Percentiles rank a stretch among this genome's conserved stretches.
These are phyloP conservation scores for Phaseolus lunatus DNA, from an alignment of 306 rosid species.

Conservation along the genomic window DNA sequence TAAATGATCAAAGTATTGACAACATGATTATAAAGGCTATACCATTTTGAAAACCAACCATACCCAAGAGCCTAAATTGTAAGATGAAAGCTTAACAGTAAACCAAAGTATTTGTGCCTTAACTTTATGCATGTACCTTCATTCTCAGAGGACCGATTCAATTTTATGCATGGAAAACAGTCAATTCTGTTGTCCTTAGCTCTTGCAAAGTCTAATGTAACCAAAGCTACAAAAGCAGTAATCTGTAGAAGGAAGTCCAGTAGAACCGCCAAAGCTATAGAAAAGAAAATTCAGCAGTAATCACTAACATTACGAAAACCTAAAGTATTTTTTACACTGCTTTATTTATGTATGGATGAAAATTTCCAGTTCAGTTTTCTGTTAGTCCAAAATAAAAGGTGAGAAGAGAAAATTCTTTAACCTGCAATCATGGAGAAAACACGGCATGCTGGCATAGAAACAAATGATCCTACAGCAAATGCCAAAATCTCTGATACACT, in stretches of 20 bases:
- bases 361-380: constrained; percentile 17
- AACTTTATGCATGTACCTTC: constrained; percentile 60
- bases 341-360: constrained; percentile 2
- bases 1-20: constrained; percentile 4
- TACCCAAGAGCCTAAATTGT: constrained; percentile 5
- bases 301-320: constrained; percentile 17
- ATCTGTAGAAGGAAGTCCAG: constrained; percentile 94
- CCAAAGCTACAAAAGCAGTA: constrained; percentile 89
- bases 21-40: constrained; percentile 28
- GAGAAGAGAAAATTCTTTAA: constrained; percentile 43
- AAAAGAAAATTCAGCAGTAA: constrained; percentile 25
- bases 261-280: constrained; percentile 91
- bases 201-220: constrained; percentile 81
- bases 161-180: constrained; percentile 90
- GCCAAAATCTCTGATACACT: constrained; percentile 93
- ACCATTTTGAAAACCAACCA: constrained; percentile 8
- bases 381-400: not conserved
- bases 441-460: constrained; percentile 99
- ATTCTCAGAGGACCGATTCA: constrained; percentile 57
- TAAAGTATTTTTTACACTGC: constrained; percentile 8
- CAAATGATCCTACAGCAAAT: constrained; percentile 91
- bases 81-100: constrained; percentile 10
- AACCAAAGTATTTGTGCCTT: constrained; percentile 32
- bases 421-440: constrained; percentile 99
- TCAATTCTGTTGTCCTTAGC: constrained; percentile 84